Evolutionary conservation across 768 basidiomycete genomes (phyloP), one percentile per base, ranked within the genome.

Genomic region (Xanthoconium stramineum): DNA sequence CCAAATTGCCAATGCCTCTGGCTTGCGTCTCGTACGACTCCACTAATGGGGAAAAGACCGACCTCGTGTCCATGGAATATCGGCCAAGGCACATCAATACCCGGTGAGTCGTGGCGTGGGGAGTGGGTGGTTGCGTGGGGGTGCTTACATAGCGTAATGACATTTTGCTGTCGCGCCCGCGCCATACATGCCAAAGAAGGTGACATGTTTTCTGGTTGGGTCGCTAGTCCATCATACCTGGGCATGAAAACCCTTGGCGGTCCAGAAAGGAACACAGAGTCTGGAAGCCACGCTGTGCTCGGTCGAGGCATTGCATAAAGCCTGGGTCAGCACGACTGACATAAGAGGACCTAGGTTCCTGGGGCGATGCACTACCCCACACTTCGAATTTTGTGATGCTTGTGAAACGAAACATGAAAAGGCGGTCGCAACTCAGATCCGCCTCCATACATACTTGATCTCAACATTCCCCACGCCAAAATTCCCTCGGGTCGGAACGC

Each of bases 211-310:
- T 32, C 46, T 45, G 37, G 33, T 63, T 40, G 55, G 50, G 17
- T 28, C 40, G 29, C 33, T 12, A 35, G 29, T 50, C 19, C 15
- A 3, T 70, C 79, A 30, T 88, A 88, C 62, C 76, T 85, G 40
- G 86, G 84, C 67, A 78, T 83, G 9, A 86, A 85, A 59, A 85
- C 29, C 44, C 29, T 69, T 83, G 49, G 81, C 24, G 24, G 24
- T 24, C 24, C 24, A 84, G 61, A 86, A 83, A 63, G 33, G 33
- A 35, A 35, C 33, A 12, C 33, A 12, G 9, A 78, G 74, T 55
- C 72, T 78, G 38, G 77, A 76, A 39, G 60, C 60, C 39, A 44
- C 40, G 17, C 52, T 49, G 19, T 43, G 38, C 57, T 35, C n/a
- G 45, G 37, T 29, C 28, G 20, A 37, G 30, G 20, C 40, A 13